Conservation (phyloP, 1,284 basidiomycete species). For the Kwoniella shivajii region DNA sequence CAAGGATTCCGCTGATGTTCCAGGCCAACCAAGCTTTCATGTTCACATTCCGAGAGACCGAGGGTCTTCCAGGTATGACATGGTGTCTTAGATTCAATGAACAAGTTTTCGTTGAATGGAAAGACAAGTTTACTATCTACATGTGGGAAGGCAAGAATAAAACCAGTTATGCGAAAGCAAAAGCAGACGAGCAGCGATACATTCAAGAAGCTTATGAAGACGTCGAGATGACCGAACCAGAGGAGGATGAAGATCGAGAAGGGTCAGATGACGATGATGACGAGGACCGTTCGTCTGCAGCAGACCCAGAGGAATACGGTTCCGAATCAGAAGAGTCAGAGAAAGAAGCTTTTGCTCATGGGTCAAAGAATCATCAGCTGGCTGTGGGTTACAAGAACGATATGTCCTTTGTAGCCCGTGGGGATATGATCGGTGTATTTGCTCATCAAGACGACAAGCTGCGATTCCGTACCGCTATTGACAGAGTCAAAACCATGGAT, state of each 20-base stretch:
- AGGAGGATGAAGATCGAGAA: slow-evolving; percentile 60
- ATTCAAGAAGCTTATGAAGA: slow-evolving; percentile 72
- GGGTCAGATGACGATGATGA: slow-evolving; percentile 71
- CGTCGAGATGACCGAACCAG: slow-evolving; percentile 77
- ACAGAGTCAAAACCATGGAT: slow-evolving; percentile 76
- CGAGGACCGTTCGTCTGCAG: slow-evolving; percentile 62
- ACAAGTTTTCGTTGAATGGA: slow-evolving; percentile 65
- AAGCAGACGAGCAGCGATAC: slow-evolving; percentile 68
- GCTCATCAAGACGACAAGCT: slow-evolving; percentile 77
- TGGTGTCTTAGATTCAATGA: slow-evolving; percentile 79
- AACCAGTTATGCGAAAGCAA: slow-evolving; percentile 75
- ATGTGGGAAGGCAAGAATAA: slow-evolving; percentile 84
- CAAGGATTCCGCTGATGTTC: slow-evolving; percentile 8
- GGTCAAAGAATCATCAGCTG: slow-evolving; percentile 82
- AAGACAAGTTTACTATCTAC: slow-evolving; percentile 68
- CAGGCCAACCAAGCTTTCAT: slow-evolving; percentile 66
- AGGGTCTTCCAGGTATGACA: slow-evolving; percentile 65
- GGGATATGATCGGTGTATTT: slow-evolving; percentile 97
- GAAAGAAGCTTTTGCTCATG: slow-evolving; percentile 51
- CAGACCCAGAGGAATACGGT: slow-evolving; percentile 56
- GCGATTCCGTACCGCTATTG: slow-evolving; percentile 86
- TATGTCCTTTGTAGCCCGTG: slow-evolving; percentile 91
- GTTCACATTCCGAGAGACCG: slow-evolving; percentile 59
- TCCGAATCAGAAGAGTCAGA: slow-evolving; percentile 56
- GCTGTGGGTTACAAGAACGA: slow-evolving; percentile 96